These are phyloP conservation scores for Aspergillus jensenii DNA, from an alignment of 2,329 filamentous ascomycete species.

Conservation along the genomic window DNA sequence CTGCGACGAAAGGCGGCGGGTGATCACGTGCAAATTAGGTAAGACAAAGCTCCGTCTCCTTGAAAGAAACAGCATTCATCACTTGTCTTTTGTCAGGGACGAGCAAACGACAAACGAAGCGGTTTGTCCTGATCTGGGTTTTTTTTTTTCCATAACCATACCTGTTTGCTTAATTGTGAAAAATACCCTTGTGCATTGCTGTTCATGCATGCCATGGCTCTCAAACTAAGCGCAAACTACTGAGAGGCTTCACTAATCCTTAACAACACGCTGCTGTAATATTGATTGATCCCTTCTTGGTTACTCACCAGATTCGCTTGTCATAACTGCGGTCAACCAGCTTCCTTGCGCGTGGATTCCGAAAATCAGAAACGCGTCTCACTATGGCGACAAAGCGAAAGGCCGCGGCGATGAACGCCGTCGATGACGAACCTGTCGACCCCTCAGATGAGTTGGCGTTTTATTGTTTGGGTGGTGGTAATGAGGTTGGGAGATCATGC, in stretches of 20 bases:
- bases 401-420: conserved; percentile 69
- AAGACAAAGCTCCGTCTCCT: conserved; percentile 9
- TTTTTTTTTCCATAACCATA: neutral
- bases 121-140: neutral
- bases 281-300: neutral
- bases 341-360: neutral
- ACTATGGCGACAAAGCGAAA: conserved; percentile 93
- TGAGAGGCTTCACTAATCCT: neutral
- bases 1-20: neutral
- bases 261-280: neutral
- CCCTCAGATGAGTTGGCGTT: conserved; percentile 94
- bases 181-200: neutral
- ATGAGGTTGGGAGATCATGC: conserved; percentile 94
- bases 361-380: neutral
- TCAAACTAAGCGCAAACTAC: neutral
- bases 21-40: conserved; percentile 21
- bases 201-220: conserved; percentile 1
- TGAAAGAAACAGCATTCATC: neutral
- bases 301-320: neutral
- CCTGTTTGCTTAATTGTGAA: neutral
- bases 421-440: conserved; percentile 81
- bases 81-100: neutral
- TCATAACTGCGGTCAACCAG: neutral
- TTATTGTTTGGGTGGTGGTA: conserved; percentile 88
- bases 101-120: neutral